Conservation (phyloP, 371 early-diverging fungal genomes). For the Lichtheimia ramosa region DNA sequence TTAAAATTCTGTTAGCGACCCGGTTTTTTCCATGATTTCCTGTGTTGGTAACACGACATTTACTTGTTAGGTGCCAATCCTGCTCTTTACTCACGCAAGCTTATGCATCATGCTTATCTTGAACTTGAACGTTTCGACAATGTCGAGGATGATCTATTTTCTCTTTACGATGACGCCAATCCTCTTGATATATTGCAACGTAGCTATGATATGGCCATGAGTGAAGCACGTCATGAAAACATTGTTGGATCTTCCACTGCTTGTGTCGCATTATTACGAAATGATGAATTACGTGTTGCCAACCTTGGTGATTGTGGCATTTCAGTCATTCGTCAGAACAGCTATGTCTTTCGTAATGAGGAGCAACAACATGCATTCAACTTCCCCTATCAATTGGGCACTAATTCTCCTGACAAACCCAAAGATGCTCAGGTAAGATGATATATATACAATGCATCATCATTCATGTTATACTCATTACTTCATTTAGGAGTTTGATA, state of each 20-base stretch:
- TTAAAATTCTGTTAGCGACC: not conserved
- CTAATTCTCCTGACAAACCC: conserved; percentile 65
- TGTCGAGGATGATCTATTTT: conserved; percentile 43
- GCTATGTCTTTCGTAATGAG: conserved; percentile 89
- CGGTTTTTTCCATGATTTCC: conserved; percentile 10
- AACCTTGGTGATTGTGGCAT: conserved; percentile 95
- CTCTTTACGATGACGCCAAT: conserved; percentile 71
- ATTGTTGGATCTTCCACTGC: conserved; percentile 91
- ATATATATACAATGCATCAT: not conserved
- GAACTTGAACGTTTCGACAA: conserved; percentile 79
- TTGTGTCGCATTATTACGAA: conserved; percentile 80
- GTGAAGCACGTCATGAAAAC: conserved; percentile 68
- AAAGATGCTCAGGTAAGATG: conserved; percentile 58
- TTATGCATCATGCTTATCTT: conserved; percentile 89
- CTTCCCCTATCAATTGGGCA: conserved; percentile 81
- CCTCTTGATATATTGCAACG: conserved; percentile 77
- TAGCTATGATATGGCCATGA: conserved; percentile 73
- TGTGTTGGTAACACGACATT: conserved; percentile 3
- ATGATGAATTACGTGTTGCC: conserved; percentile 89
- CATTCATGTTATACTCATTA: no score
- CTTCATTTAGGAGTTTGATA: conserved; percentile 45
- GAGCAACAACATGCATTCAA: conserved; percentile 87
- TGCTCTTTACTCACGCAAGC: conserved; percentile 81
- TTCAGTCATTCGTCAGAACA: conserved; percentile 81
- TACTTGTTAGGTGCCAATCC: conserved; percentile 72